phyloP scores from a whole-genome alignment of 2,329 filamentous ascomycete species.

The Trichoderma gracile region DNA sequence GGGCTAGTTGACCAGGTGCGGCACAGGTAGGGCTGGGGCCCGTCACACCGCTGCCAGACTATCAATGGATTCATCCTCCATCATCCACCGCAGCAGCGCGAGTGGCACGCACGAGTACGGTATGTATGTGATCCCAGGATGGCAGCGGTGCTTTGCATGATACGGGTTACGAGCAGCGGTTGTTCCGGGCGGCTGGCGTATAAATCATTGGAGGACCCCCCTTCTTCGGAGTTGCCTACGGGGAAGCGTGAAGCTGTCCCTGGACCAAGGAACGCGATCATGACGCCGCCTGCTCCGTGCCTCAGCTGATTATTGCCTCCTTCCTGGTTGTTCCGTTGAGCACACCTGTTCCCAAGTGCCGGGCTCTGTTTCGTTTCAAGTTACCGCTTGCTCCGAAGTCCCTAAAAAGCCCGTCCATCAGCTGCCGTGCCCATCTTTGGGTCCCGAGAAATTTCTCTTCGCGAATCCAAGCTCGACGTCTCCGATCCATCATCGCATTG shows the following conservation, averaged over 20 bases:
- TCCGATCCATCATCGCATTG: conserved; percentile 12
- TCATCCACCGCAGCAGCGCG: not conserved
- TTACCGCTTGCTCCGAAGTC: conserved; percentile 2
- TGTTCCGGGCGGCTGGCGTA: not conserved
- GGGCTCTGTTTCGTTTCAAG: conserved; percentile 10
- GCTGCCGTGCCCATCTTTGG: not conserved
- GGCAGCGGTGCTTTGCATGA: not conserved
- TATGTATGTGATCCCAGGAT: not conserved
- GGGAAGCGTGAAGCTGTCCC: not conserved
- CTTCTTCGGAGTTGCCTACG: not conserved
- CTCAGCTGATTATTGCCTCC: conserved; percentile 1
- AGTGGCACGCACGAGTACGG: too few species aligned
- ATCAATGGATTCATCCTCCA: not conserved
- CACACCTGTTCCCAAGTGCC: not conserved
- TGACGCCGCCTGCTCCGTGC: conserved; percentile 15
- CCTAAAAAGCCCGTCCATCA: conserved; percentile 6
- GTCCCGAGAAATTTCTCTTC: not conserved
- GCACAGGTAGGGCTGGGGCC: conserved; percentile 3
- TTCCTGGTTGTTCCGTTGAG: not conserved
- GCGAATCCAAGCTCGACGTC: conserved; percentile 14
- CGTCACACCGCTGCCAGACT: conserved; percentile 16
- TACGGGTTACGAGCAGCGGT: not conserved
- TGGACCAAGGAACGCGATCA: not conserved
- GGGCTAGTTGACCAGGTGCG: not conserved
- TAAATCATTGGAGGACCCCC: not conserved